These are phyloP conservation scores for Kwoniella heveanensis DNA, from an alignment of 768 basidiomycete genomes.

Conservation along the genomic window DNA sequence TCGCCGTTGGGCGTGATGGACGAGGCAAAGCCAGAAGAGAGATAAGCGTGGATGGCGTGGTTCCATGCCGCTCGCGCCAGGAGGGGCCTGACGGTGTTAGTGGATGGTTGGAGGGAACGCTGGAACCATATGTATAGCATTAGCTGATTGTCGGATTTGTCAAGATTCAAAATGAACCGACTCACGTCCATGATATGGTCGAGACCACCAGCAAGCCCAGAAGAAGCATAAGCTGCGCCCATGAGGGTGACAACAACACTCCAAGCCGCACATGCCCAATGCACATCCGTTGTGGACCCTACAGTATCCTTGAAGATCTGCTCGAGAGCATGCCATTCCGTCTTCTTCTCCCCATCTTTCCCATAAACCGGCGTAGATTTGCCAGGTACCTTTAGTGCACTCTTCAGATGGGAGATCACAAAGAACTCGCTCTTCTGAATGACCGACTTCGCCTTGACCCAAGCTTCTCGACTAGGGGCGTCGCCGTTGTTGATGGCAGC, in stretches of 20 bases:
- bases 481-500: constrained; percentile 10
- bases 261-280: constrained; percentile 54
- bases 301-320: constrained; percentile 40
- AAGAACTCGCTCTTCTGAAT: constrained; percentile 30
- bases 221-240: constrained; percentile 42
- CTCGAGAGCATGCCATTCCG: constrained; percentile 36
- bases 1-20: constrained; percentile 27
- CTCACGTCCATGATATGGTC: constrained; percentile 52
- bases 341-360: constrained; percentile 37
- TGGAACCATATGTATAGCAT: constrained; percentile 3
- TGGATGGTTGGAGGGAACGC: constrained; percentile 39
- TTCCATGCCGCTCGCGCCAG: constrained; percentile 49
- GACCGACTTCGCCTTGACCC: constrained; percentile 21
- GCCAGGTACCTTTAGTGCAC: constrained; percentile 18
- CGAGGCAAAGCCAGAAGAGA: constrained; percentile 31
- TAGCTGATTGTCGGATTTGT: background rate
- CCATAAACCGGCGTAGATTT: constrained; percentile 26
- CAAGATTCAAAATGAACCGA: background rate
- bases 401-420: constrained; percentile 31
- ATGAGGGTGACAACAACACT: constrained; percentile 45
- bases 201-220: constrained; percentile 35
- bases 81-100: constrained; percentile 31
- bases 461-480: constrained; percentile 28
- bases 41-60: constrained; percentile 51
- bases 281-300: constrained; percentile 34